Evolutionary conservation across 768 basidiomycete species (phyloP), one percentile per base, ranked within the genome.

Genomic region (Lanmaoa pseudosensibilis): DNA sequence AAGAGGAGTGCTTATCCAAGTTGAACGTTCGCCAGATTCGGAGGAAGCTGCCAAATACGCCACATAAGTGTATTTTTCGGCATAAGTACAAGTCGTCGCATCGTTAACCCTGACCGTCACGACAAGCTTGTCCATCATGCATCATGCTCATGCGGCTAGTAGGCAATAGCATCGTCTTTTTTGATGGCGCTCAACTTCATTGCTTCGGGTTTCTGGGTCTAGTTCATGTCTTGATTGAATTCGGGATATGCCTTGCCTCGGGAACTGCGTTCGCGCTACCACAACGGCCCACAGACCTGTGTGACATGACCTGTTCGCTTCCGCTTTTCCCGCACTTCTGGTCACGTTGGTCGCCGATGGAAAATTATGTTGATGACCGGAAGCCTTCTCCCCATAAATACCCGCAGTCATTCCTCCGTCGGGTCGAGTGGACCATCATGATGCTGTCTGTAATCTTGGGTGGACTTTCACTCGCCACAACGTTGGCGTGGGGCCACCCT

Each of bases 331-430:
- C 49, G 44, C 56, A 39, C 56, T 33, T 16, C 3, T 15, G 25
- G 11, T 41, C 38, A 55, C 45, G 25, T 41, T 56, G 37, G 54
- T 44, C 12, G 50, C 23, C 18, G 19, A 34, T 25, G 21, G 21
- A 33, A 46, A 30, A 8, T 30, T 7, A 32, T 36, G 6, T 33
- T 38, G 50, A 15, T 32, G 18, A 13, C 45, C 30, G 27, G 16
- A 7, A 36, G 21, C 34, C 4, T 18, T 12, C 32, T 46, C 50
- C 50, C 7, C 34, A 57, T 51, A 61, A 62, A 62, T 57, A 51
- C 52, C 23, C 25, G 16, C 34, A 5, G 1, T 30, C 30, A 4
- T 50, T 9, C 18, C 32, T 36, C 16, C 27, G 16, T 36, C 37
- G 11, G 12, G 18, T 45, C 27, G 34, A 48, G 33, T 27, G 16